Evolutionary conservation across 2,329 filamentous ascomycete species (phyloP).

Genomic region (Diaporthe vaccinii): DNA sequence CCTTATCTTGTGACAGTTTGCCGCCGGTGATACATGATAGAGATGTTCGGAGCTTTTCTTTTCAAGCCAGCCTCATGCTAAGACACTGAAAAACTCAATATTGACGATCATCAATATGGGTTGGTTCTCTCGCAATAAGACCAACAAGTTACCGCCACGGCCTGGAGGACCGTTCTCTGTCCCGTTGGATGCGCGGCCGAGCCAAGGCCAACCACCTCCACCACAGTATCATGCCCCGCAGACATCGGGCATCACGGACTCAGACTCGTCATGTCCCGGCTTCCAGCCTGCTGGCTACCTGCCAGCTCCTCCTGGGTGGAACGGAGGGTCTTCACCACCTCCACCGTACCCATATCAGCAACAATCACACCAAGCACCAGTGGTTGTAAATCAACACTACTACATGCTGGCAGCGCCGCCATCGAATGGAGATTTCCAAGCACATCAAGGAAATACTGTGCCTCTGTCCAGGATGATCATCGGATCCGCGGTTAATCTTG

Average conservation of each 20-base stretch:
- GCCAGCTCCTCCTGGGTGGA: slow-evolving; percentile 46
- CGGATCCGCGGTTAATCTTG: slow-evolving; percentile 58
- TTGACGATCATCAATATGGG: slow-evolving; percentile 31
- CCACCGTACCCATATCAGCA: slow-evolving; percentile 47
- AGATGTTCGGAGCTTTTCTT: slow-evolving; percentile 12
- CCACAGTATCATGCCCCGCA: slow-evolving; percentile 36
- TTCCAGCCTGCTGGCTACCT: slow-evolving; percentile 48
- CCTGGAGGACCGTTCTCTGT: slow-evolving; percentile 21
- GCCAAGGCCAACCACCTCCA: slow-evolving; percentile 20
- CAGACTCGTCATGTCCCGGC: slow-evolving; percentile 27
- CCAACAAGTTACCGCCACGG: slow-evolving; percentile 32
- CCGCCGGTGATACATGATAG: slow-evolving; percentile 6
- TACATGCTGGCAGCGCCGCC: slow-evolving; percentile 53
- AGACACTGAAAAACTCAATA: background rate
- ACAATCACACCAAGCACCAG: slow-evolving; percentile 51
- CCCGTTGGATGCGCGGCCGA: slow-evolving; percentile 15
- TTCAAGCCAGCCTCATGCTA: slow-evolving; percentile 23
- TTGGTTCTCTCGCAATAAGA: slow-evolving; percentile 38
- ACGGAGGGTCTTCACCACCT: slow-evolving; percentile 28
- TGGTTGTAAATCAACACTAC: slow-evolving; percentile 67
- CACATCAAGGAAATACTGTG: slow-evolving; percentile 42
- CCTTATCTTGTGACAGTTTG: slow-evolving; percentile 15
- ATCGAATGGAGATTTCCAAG: slow-evolving; percentile 39
- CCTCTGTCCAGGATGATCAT: slow-evolving; percentile 53
- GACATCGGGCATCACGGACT: slow-evolving; percentile 21